Base-by-base conservation (phyloP, 2,329 filamentous ascomycete genomes). In the Juglanconis sp. region DNA sequence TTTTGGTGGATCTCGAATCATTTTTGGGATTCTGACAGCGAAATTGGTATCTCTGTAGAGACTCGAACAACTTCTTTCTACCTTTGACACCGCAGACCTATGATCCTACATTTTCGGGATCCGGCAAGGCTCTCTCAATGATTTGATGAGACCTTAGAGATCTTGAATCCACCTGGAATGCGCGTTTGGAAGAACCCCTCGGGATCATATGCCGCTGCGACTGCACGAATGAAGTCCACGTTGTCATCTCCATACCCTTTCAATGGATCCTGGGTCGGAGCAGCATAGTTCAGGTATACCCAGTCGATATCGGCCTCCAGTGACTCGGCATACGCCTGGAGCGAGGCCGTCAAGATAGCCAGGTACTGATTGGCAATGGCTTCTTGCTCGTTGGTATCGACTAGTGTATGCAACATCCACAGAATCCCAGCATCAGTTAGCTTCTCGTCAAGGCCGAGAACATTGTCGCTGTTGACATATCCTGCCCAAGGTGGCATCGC, bases 401-500 rank as follows among this genome's bases (percentile, higher is more conserved):
- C 67, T 59, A 70, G 70, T 31, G 70, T 65, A 61, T 69, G 64
- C 30, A 66, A 59, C 24, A 71, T 69, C 67, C 70, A 73, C 34
- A 69, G 62, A 46, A 71, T 34, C 24, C 17, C 30, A 5, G 13
- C 34, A 59, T 13, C 68, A 69, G 59, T 71, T 72, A 31, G 71
- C 72, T 38, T 69, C 64, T 64, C 68, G 66, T 73, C 70, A 10
- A 79, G 66, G 4, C 73, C 73, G 36, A 78, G 68, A 52, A 79
- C 71, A 63, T 76, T 77, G 46, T 74, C 75, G 57, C 77, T 74
- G 53, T 69, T 72, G 38, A 69, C 68, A 54, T 70, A 63, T 51
- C 67, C 69, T 61, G 73, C 71, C 3, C 73, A 64, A n/a, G 71
- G 70, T 11, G 77, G 73, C 32, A 79, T 69, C 32, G 76, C 68